Conservation (phyloP, 345 rosid genomes). For the Sonneratia alba region DNA sequence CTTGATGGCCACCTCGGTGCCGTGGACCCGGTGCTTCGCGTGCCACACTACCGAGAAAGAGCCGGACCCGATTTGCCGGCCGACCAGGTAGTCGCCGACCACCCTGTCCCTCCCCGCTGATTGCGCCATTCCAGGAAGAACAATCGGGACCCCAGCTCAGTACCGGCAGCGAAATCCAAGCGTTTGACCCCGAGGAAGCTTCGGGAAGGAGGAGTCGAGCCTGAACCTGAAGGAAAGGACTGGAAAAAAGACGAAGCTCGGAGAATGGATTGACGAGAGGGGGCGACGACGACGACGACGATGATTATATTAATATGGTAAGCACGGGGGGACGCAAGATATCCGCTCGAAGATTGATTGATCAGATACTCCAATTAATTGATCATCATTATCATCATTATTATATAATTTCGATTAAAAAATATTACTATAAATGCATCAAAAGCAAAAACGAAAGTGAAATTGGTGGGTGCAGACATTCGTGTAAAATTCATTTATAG, state of each 20-base stretch:
- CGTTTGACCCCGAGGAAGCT: not conserved
- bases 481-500: no score
- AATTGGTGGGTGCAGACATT: no score
- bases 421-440: no score
- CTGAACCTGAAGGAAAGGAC: not conserved
- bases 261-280: no score
- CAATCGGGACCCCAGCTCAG: not conserved
- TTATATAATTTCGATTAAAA: no score
- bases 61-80: constrained; percentile 87
- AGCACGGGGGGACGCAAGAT: no score
- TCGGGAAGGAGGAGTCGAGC: not conserved
- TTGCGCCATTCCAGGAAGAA: constrained; percentile 46
- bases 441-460: no score
- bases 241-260: not conserved
- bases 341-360: no score
- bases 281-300: no score
- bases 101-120: constrained; percentile 51
- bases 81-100: constrained; percentile 81
- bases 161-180: not conserved
- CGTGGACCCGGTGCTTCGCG: constrained; percentile 79
- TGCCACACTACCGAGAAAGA: constrained; percentile 97
- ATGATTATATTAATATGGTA: no score
- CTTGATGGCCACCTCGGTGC: constrained; percentile 90
- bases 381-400: no score
- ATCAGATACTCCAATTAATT: no score